Conservation (phyloP, 768 basidiomycete species). For the Rhodotorula toruloides region DNA sequence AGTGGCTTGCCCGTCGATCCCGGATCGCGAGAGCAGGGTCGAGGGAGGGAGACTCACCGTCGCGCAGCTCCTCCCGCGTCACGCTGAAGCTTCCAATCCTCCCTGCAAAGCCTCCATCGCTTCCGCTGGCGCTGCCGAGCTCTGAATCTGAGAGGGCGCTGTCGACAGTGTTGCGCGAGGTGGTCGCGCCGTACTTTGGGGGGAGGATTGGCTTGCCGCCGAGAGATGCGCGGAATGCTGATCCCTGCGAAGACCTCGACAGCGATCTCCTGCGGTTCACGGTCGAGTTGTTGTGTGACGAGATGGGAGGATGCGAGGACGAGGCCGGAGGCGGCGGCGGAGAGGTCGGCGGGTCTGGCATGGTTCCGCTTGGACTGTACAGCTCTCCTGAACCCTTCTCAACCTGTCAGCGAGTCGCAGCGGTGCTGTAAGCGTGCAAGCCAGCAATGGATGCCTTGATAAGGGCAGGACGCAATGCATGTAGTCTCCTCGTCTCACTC, state of each 20-base stretch:
- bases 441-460: too few species aligned
- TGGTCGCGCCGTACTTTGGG: neutral
- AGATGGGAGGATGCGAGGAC: neutral
- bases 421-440: too few species aligned
- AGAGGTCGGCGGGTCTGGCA: neutral
- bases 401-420: too few species aligned
- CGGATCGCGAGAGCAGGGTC: neutral
- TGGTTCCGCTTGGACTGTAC: neutral
- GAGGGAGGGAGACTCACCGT: constrained; percentile 22
- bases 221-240: constrained; percentile 18
- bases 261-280: neutral
- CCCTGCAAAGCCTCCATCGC: neutral
- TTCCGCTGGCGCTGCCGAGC: constrained; percentile 2
- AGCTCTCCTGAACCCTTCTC: too few species aligned
- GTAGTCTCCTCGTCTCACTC: too few species aligned
- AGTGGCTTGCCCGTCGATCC: too few species aligned
- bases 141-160: constrained; percentile 13
- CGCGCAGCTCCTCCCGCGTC: constrained; percentile 34
- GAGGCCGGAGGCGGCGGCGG: neutral
- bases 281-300: neutral
- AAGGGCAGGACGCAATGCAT: too few species aligned
- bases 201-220: constrained; percentile 25
- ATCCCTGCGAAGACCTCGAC: constrained; percentile 3
- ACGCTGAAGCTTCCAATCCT: constrained; percentile 31
- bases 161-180: neutral